Evolutionary conservation across 2,329 filamentous ascomycete species (phyloP), one percentile per base, ranked within the genome.

Genomic region (Diatrype stigma): DNA sequence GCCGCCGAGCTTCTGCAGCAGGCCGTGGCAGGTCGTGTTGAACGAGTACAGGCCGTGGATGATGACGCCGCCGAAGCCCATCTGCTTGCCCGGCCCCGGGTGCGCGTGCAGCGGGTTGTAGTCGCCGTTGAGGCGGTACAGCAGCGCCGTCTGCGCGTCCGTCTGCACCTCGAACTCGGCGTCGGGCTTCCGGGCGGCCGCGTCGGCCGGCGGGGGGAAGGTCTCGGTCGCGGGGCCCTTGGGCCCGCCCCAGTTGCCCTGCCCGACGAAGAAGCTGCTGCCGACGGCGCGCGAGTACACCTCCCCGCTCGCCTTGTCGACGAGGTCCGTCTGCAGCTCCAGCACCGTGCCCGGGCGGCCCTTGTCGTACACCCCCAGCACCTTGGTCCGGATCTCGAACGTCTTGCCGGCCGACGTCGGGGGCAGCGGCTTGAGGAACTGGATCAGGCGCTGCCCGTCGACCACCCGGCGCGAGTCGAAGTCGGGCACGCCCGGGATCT

Each of bases 41-140:
- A 89, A 96, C 60, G 84, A 89, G 74, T 86, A 96, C 44, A 96
- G 77, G 19, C 92, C 92, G 72, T 96, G 91, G 68, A 96, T 88
- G 69, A 96, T 96, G 60, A 84, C 77, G 32, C 91, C 91, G 26
- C 90, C 89, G 60, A 96, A 96, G 53, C 92, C 91, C 89, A 96
- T 96, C 73, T 90, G 87, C 70, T 82, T 73, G 54, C 90, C 90
- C 0, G 90, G 89, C 71, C 90, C 89, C 12, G 90, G 90, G 17
- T 88, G 89, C 6, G 90, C 90, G 67, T 96, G 91, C 34, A 96
- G 84, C 26, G 91, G 92, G 75, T 96, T 96, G 73, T 96, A 96
- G 74, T 96, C 92, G 58, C 91, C 91, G 62, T 96, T 96, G 47
- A 96, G 80, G 56, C 90, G 81, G 71, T 94, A 94, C 50, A 94